Evolutionary conservation across 2,329 filamentous ascomycete genomes (phyloP).

Genomic region (Colletotrichum tropicale): DNA sequence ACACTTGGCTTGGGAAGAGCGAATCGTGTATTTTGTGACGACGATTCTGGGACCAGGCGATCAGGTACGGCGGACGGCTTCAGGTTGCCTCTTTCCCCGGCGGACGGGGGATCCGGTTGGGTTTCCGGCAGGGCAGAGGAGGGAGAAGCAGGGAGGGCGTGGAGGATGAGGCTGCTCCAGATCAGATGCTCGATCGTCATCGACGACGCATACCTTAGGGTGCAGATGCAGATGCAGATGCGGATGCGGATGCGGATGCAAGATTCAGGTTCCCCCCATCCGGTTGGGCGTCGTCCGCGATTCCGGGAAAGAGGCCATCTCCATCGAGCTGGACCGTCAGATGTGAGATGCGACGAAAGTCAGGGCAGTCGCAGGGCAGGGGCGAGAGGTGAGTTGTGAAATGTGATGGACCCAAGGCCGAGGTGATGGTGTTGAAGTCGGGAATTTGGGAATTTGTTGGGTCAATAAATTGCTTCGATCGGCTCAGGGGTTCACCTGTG

Average conservation of each 20-base stretch:
- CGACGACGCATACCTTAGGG: neutral
- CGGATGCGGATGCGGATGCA: neutral
- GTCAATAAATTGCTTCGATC: neutral
- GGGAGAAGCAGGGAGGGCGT: neutral
- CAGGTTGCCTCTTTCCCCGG: neutral
- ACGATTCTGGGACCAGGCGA: neutral
- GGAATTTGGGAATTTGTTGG: neutral
- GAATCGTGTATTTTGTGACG: neutral
- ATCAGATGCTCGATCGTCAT: neutral
- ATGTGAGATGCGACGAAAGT: neutral
- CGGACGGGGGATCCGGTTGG: neutral
- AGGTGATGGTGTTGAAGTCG: neutral
- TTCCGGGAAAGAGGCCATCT: neutral
- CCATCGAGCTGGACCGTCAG: neutral
- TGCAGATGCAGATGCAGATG: neutral
- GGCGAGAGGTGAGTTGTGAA: neutral
- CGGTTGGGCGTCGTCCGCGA: neutral
- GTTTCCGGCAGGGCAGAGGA: slow-evolving; percentile 3
- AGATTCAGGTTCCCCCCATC: neutral
- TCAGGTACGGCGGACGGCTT: neutral
- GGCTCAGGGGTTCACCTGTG: slow-evolving; percentile 1
- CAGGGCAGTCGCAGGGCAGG: neutral
- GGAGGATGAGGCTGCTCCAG: neutral
- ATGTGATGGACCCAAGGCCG: neutral
- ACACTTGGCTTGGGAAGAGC: neutral